Base-by-base conservation (phyloP, 1,284 basidiomycete species). In the Puccinia coronata region DNA sequence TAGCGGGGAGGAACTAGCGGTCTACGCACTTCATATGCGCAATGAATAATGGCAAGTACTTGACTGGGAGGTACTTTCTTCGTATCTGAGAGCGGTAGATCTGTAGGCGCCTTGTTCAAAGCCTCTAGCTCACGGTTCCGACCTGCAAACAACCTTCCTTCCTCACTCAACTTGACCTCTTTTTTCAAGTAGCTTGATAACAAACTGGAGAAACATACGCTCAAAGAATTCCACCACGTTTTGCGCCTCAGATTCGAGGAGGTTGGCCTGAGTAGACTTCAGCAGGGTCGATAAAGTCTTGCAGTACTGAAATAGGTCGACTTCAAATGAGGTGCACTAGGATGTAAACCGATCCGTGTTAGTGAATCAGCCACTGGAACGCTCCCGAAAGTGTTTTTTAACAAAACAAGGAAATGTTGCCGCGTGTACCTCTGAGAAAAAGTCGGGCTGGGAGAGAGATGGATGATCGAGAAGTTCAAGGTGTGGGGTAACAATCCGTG, bases 371-470 rank as follows among this genome's bases (percentile, higher is more conserved):
- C 23, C 6, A 53, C 4, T n/a, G n/a, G n/a, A n/a, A n/a, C n/a
- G n/a, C n/a, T n/a, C n/a, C n/a, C n/a, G n/a, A n/a, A n/a, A n/a
- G n/a, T n/a, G n/a, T n/a, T n/a, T n/a, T n/a, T n/a, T n/a, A 20
- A 2, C 31, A 23, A 20, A 28, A 47, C 18, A 70, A 34, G 20
- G 57, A 31, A 41, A 73, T 57, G n/a, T 73, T 18, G 12, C 23
- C 34, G 71, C 49, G 0, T 34, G 18, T 75, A 75, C 73, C 73
- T 75, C 73, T 41, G 71, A 73, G 51, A 73, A 73, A 39, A 73
- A 73, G 34, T 75, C 73, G 14, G 73, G 36, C 36, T 75, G 36
- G 16, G 73, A 75, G 49, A 43, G 36, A 18, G 55, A 47, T 47
- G 73, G 73, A 61, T 75, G 53, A 57, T 59, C 73, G 20, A 36